Evolutionary conservation across 1,139 yeast species (phyloP).

Genomic region (Yamadazyma triangularis): DNA sequence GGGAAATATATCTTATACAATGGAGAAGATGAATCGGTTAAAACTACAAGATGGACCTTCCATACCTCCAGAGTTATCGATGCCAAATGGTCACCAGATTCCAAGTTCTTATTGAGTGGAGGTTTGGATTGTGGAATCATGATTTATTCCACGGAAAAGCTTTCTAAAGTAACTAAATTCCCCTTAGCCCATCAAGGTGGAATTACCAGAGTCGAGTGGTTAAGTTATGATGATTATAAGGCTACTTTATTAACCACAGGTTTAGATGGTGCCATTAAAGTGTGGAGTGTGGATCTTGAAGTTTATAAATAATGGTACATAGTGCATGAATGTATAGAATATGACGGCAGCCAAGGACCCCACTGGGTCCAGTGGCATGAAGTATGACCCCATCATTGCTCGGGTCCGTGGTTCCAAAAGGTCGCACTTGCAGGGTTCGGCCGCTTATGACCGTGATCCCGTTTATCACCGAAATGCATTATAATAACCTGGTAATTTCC

Average conservation of each 20-base stretch:
- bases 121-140: constrained; percentile 81
- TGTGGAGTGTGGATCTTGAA: constrained; percentile 51
- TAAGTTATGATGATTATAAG: constrained; percentile 18
- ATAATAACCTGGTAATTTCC: neutral
- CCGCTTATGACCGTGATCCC: too few species aligned
- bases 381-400: too few species aligned
- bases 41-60: constrained; percentile 94
- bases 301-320: constrained; percentile 3
- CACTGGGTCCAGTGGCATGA: too few species aligned
- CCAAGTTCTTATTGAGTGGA: constrained; percentile 69
- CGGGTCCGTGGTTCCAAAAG: too few species aligned
- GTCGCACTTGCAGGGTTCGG: too few species aligned
- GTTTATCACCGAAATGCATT: constrained; percentile 2
- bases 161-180: constrained; percentile 69
- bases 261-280: constrained; percentile 73
- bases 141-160: constrained; percentile 73
- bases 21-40: constrained; percentile 48
- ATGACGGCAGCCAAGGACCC: too few species aligned
- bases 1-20: constrained; percentile 80
- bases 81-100: constrained; percentile 75
- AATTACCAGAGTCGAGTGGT: constrained; percentile 72
- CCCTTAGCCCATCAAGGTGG: constrained; percentile 89
- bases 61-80: constrained; percentile 79
- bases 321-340: too few species aligned
- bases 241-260: constrained; percentile 61